phyloP scores from a whole-genome alignment of 1,139 yeast genomes.

The Protomyces inouyei region DNA sequence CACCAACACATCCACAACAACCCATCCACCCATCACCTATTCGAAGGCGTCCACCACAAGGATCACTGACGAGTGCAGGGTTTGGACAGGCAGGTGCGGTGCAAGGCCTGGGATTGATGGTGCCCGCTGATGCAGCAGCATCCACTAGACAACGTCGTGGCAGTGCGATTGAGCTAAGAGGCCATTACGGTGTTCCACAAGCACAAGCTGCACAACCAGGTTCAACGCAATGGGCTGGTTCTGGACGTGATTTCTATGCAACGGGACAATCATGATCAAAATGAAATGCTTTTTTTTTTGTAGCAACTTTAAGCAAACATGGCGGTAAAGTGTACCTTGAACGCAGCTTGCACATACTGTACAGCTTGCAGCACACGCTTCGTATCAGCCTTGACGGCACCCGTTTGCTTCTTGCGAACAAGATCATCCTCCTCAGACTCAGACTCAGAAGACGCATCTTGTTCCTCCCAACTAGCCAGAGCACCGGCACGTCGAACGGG shows the following conservation, averaged over 20 bases:
- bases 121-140: neutral
- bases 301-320: conserved; percentile 26
- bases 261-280: neutral
- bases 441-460: conserved; percentile 5
- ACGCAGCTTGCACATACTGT: conserved; percentile 23
- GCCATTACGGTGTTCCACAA: neutral
- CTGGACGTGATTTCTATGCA: neutral
- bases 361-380: conserved; percentile 25
- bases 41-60: neutral
- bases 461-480: conserved; percentile 15
- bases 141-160: neutral
- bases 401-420: conserved; percentile 3
- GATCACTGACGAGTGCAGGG: neutral
- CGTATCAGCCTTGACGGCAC: conserved; percentile 20
- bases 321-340: conserved; percentile 22
- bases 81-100: neutral
- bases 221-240: neutral
- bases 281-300: no score
- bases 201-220: neutral
- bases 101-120: neutral
- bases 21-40: neutral
- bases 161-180: neutral
- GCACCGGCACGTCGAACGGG: conserved; percentile 17
- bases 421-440: conserved; percentile 14
- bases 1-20: neutral